A percentile compares a stretch with the other conserved stretches of the same genome.
phyloP scores from a whole-genome alignment of 139 green algal species.

The Volvox africanus region DNA sequence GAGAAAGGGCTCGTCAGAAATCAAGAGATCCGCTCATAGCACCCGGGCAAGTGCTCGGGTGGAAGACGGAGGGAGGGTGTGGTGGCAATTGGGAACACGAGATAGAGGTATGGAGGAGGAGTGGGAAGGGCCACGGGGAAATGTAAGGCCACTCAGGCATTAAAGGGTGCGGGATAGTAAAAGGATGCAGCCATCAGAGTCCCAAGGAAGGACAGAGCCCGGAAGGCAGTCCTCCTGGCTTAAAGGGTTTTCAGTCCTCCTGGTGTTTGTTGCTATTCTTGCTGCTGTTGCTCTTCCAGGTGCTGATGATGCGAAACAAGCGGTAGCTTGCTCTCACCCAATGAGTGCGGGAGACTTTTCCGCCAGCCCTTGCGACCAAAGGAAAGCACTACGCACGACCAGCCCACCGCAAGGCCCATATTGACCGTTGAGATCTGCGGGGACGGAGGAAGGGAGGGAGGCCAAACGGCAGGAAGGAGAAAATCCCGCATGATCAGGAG shows the following conservation, averaged over 20 bases:
- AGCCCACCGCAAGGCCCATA: slow-evolving; percentile 90
- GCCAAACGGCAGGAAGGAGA: background rate
- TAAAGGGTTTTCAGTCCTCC: no score
- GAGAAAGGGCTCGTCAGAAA: background rate
- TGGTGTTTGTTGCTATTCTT: background rate
- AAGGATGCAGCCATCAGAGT: no score
- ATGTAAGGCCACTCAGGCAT: background rate
- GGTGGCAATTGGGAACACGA: background rate
- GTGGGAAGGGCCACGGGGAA: background rate
- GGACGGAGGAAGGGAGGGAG: background rate
- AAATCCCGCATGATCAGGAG: no score
- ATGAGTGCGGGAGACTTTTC: slow-evolving; percentile 90
- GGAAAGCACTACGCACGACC: slow-evolving; percentile 93
- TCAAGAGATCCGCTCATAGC: no score
- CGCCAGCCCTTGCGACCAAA: slow-evolving; percentile 92
- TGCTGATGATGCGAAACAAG: no score
- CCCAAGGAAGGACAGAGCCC: no score
- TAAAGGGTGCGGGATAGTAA: no score
- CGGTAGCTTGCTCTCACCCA: slow-evolving; percentile 54
- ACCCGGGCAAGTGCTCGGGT: background rate
- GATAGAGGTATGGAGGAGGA: background rate
- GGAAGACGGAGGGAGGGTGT: background rate
- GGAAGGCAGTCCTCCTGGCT: no score
- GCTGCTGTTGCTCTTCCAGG: background rate
- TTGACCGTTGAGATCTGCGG: slow-evolving; percentile 83